phyloP scores from a whole-genome alignment of 371 early-diverging fungal genomes.

The Rhizopus sp. region DNA sequence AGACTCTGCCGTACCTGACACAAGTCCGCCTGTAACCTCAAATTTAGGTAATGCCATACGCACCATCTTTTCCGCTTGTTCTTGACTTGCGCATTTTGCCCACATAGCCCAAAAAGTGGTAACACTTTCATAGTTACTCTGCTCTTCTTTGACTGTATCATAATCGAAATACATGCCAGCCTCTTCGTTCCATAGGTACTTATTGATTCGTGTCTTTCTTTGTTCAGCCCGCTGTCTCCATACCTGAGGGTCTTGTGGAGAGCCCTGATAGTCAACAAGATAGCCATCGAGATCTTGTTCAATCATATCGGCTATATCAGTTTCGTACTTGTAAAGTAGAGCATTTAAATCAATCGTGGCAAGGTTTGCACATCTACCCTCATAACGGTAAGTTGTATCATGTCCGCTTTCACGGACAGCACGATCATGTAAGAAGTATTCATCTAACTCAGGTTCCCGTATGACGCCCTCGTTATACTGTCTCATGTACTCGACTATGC shows the following conservation, averaged over 20 bases:
- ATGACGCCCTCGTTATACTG: constrained; percentile 64
- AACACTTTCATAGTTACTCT: constrained; percentile 70
- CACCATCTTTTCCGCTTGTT: constrained; percentile 62
- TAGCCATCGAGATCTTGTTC: constrained; percentile 57
- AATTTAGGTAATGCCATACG: constrained; percentile 54
- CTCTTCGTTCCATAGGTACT: constrained; percentile 77
- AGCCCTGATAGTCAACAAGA: constrained; percentile 32
- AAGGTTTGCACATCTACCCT: constrained; percentile 82
- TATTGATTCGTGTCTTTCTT: constrained; percentile 58
- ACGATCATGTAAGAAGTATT: constrained; percentile 92
- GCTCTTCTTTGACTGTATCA: constrained; percentile 58
- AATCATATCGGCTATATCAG: constrained; percentile 79
- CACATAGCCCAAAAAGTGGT: constrained; percentile 82
- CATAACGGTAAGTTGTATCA: constrained; percentile 92
- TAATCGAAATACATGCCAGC: constrained; percentile 85
- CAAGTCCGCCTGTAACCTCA: constrained; percentile 83
- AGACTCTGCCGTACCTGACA: constrained; percentile 80
- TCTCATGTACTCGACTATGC: constrained; percentile 62
- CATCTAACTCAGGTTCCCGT: constrained; percentile 78
- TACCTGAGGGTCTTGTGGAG: constrained; percentile 17
- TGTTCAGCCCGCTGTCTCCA: constrained; percentile 56
- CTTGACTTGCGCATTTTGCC: constrained; percentile 67
- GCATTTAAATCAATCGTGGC: constrained; percentile 89
- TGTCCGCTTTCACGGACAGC: constrained; percentile 95
- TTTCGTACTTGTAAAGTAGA: constrained; percentile 89